Evolutionary conservation across 257 asterid species (phyloP), one percentile per base, ranked within the genome.

Genomic region (Nicotiana paniculata): DNA sequence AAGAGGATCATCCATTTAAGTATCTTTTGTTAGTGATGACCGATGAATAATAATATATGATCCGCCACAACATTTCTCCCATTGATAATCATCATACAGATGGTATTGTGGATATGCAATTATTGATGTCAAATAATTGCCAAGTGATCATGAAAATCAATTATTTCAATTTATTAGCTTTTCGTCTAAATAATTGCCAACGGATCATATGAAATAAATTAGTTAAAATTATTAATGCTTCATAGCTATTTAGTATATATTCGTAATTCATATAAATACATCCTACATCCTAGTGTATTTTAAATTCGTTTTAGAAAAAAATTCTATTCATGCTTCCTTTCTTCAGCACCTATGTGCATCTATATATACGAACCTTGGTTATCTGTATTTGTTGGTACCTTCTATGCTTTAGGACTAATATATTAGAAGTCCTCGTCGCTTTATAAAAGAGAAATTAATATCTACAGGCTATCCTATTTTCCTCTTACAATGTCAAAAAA

Each of bases 51-150:
- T 26, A 51, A 51, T 26, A 61, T 13, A 74, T 48, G 35, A 26
- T 74, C 43, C 15, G 26, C 79, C 43, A 74, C 28, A 74, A 26
- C 26, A 74, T 48, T 26, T 46, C 16, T n/a, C 24, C 17, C 65
- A 7, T n/a, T 59, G 65, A 26, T 48, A 15, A 48, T 51, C 17
- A 26, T 74, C 17, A 26, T 74, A 51, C 62, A 74, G 63, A 51
- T 74, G 51, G 79, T 15, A 74, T 43, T 61, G 43, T 74, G 62
- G 11, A 13, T 48, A 26, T 11, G 21, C 79, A 74, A 74, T 74
- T 74, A 48, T 51, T 74, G 79, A 48, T 74, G 43, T 51, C 79
- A 74, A 74, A 74, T 74, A 48, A 74, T 74, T 74, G 79, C 63
- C 26, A 74, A 74, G 15, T 74, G 43, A 74, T 51, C 63, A 51